Base-by-base conservation (phyloP, 2,329 filamentous ascomycete species). In the Fusarium sulawesiense region DNA sequence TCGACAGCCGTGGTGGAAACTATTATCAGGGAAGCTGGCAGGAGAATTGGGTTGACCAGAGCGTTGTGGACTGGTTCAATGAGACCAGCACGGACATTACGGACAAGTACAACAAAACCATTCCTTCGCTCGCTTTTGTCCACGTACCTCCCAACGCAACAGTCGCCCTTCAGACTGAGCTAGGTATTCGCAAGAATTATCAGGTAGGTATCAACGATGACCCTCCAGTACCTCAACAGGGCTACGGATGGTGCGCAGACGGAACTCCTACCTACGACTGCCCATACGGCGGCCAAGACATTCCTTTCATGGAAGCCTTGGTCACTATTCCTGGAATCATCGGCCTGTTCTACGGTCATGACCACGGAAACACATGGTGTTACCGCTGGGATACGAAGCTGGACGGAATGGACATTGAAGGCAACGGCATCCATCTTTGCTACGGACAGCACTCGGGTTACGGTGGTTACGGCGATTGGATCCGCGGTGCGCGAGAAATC, bases 401-500 rank as follows among this genome's bases (percentile, higher is more conserved):
- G 0, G 71, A 74, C 10, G 78, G 76, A 3, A 78, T 81, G 75
- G 68, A 72, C 0, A 71, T 81, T 8, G 58, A 71, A 0, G 85
- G 83, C 1, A 84, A 82, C 59, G 83, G 83, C 3, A 72, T 83
- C n/a, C 80, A 83, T 47, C 70, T 87, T 12, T 87, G 85, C 70
- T 92, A 90, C 73, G 88, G 89, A 7, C 87, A 91, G 68, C 90
- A 91, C 70, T 86, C 88, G 0, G 91, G 91, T 0, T 92, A 92
- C 58, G 91, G 90, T 1, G 91, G 91, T 0, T 93, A 93, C 70
- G 88, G 89, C 0, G 82, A 83, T 47, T 91, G 87, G 87, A 84
- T 85, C 12, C 85, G 90, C 0, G 91, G 90, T 3, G 83, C 84
- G 7, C 81, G 89, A 2, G 86, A 90, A 70, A 78, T 91, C 14